Base-by-base conservation (phyloP, 208 protist genomes). In the Acanthamoeba healyi region DNA sequence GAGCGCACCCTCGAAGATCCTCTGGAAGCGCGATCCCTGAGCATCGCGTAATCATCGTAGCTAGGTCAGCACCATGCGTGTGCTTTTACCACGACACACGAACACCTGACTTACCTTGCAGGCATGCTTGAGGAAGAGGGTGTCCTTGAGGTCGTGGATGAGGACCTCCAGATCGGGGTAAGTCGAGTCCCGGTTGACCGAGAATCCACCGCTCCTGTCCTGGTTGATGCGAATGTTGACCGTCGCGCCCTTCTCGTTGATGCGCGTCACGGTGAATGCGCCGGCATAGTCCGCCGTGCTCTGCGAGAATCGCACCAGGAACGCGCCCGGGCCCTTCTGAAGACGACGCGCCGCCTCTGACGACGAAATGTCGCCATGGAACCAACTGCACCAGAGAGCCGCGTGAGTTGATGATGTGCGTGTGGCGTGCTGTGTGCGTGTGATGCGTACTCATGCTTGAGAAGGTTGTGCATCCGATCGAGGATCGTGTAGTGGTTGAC, bases 151-250 rank as follows among this genome's bases (percentile, higher is more conserved):
- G 38, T 81, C 70, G 17, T 40, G 17, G 70, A 81, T 49, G 34
- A 81, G 70, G 17, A 32, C 26, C 70, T 81, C 70, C 19, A 81
- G 70, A 24, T 49, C 40, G 17, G 15, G 38, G 17, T 51, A 81
- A 34, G 40, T 42, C 70, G 38, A 51, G 34, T 81, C 70, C 24
- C 40, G 3, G 70, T 81, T 81, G 70, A 81, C 70, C 38, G 38
- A 51, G 40, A 81, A 81, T 3, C 34, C 34, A 34, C 38, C 40
- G 32, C 2, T 22, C 24, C 22, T 36, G 70, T 49, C 38, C 38
- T 81, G 70, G 38, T 81, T 65, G 70, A 81, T 81, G 70, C 70
- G 70, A 19, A 81, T 81, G 70, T 81, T 81, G 70, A 40, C 70
- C 38, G 40, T 81, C 24, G 38, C 40, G 70, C 70, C 70, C 40